phyloP scores from a whole-genome alignment of 2,329 filamentous ascomycete species.

The Amauroascus verrucosus region DNA sequence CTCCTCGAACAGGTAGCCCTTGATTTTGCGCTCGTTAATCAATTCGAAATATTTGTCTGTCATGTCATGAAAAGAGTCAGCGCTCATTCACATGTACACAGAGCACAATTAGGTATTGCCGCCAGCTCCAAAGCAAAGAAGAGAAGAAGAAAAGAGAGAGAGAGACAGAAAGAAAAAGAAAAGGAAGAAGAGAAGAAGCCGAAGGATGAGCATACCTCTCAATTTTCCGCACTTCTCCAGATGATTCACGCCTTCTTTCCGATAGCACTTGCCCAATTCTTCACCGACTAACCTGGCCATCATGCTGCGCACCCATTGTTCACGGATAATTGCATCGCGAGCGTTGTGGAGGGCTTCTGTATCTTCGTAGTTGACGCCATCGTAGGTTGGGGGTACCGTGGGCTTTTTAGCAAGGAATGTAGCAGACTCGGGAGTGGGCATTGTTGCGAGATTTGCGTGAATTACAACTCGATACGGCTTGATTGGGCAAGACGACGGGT shows the following conservation, averaged over 20 bases:
- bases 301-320: slow-evolving; percentile 61
- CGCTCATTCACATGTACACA: not conserved
- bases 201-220: slow-evolving; percentile 38
- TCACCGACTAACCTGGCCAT: slow-evolving; percentile 56
- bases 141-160: no score
- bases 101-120: no score
- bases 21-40: slow-evolving; percentile 52
- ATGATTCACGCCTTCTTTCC: slow-evolving; percentile 55
- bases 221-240: slow-evolving; percentile 57
- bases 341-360: slow-evolving; percentile 53
- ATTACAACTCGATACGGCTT: no score
- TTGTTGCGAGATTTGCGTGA: slow-evolving; percentile 23
- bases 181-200: not conserved
- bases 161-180: not conserved
- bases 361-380: slow-evolving; percentile 58
- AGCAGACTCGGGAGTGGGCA: slow-evolving; percentile 57
- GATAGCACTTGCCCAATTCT: slow-evolving; percentile 59
- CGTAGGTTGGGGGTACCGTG: slow-evolving; percentile 54
- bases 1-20: slow-evolving; percentile 54
- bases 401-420: slow-evolving; percentile 56
- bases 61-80: not conserved
- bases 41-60: slow-evolving; percentile 56
- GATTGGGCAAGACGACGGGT: no score
- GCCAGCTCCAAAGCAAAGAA: no score
- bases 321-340: slow-evolving; percentile 54